Evolutionary conservation across 2,329 filamentous ascomycete species (phyloP).

Genomic region (Delphinella strobiligena): DNA sequence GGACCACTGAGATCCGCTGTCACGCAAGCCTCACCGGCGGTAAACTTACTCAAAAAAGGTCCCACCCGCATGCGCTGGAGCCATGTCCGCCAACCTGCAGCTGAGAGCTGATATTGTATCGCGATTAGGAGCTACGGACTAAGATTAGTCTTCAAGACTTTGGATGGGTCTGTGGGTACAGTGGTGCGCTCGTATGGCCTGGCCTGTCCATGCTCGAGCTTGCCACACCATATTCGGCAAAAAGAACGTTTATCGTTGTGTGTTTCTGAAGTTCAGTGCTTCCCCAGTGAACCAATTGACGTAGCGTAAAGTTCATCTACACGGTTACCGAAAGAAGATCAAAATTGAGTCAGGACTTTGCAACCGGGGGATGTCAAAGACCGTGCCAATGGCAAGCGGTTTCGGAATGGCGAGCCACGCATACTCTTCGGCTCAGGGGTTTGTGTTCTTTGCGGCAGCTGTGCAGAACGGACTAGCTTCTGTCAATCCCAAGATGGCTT

Average conservation of each 20-base stretch:
- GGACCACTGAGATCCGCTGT: not conserved
- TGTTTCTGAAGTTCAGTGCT: not conserved
- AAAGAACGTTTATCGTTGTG: not conserved
- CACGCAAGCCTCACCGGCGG: not conserved
- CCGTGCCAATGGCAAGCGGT: too few relatives aligned
- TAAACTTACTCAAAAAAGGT: too few relatives aligned
- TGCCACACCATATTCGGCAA: not conserved
- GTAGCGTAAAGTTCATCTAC: too few relatives aligned
- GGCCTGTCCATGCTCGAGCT: not conserved
- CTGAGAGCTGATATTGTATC: not conserved
- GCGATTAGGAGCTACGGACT: not conserved
- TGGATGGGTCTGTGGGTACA: not conserved
- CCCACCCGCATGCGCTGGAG: not conserved
- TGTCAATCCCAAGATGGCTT: too few relatives aligned
- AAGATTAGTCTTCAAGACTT: not conserved
- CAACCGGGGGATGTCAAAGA: not conserved
- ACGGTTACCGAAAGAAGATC: not conserved
- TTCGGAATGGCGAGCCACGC: too few relatives aligned
- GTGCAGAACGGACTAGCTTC: too few relatives aligned
- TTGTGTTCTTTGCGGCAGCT: too few relatives aligned
- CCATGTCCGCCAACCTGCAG: not conserved
- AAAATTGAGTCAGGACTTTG: not conserved
- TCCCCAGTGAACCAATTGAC: too few relatives aligned
- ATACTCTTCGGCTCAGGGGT: too few relatives aligned
- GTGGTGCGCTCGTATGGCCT: not conserved